Evolutionary conservation across 176 grass and related monocot genomes (phyloP).

Genomic region (Puya raimondii): DNA sequence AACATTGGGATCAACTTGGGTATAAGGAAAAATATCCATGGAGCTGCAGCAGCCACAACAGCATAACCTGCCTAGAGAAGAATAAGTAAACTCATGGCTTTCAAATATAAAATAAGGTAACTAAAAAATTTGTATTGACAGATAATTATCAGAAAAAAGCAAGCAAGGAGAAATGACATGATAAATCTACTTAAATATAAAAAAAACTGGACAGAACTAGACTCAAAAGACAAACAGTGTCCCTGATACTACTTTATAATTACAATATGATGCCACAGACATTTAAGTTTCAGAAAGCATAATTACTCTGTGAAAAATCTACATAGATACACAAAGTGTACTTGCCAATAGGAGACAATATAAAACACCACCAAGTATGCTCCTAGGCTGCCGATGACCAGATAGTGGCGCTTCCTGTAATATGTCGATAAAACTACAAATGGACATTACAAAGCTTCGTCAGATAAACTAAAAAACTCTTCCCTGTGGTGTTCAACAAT

Average conservation of each 20-base stretch:
- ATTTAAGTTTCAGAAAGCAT: too few species aligned
- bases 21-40: constrained; percentile 73
- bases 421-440: constrained; percentile 80
- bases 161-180: not conserved
- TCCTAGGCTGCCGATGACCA: constrained; percentile 66
- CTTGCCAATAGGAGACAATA: constrained; percentile 96
- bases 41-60: constrained; percentile 63
- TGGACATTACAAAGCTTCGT: constrained; percentile 4
- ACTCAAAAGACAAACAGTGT: too few species aligned
- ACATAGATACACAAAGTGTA: constrained; percentile 21
- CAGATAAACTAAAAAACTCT: constrained; percentile 9
- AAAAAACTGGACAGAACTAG: not conserved
- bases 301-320: not conserved
- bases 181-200: constrained; percentile 1
- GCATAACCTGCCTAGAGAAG: constrained; percentile 67
- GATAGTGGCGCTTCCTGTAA: constrained; percentile 78
- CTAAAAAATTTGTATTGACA: not conserved
- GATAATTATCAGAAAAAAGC: not conserved
- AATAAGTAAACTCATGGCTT: constrained; percentile 13
- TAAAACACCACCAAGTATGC: constrained; percentile 67
- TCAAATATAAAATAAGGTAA: not conserved
- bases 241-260: too few species aligned
- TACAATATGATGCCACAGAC: too few species aligned
- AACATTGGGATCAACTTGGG: constrained; percentile 64
- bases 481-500: constrained; percentile 1